Percentiles rank a stretch among this genome's conserved stretches.
Conservation (phyloP, 2,329 filamentous ascomycete genomes). For the Didymellaceae sp. region DNA sequence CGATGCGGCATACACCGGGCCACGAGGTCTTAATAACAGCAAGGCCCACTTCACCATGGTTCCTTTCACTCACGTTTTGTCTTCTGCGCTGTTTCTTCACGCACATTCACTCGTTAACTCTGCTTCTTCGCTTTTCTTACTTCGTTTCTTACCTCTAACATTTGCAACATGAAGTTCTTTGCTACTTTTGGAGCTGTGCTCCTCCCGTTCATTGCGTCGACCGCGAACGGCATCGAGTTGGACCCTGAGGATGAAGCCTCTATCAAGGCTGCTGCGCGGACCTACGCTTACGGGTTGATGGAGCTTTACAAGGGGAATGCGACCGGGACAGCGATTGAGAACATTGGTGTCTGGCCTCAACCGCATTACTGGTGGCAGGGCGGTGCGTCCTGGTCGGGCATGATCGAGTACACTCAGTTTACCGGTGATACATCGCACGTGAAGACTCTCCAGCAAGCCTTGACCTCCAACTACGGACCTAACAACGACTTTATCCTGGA, state of each 20-base stretch:
- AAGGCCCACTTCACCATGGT: constrained; percentile 26
- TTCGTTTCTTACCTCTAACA: constrained; percentile 22
- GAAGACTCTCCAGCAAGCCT: constrained; percentile 50
- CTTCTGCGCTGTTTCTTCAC: constrained; percentile 29
- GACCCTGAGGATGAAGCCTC: constrained; percentile 44
- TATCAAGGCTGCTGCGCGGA: constrained; percentile 34
- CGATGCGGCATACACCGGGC: constrained; percentile 13
- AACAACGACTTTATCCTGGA: constrained; percentile 55
- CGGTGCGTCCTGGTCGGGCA: constrained; percentile 48
- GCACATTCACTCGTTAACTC: constrained; percentile 32
- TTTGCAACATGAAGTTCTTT: constrained; percentile 41
- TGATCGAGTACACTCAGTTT: constrained; percentile 56
- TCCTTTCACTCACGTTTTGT: constrained; percentile 23
- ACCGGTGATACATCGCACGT: constrained; percentile 55
- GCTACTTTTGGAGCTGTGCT: constrained; percentile 44
- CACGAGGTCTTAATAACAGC: constrained; percentile 14
- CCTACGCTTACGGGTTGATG: constrained; percentile 46
- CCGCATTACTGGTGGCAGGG: constrained; percentile 58
- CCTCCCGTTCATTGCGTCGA: constrained; percentile 39
- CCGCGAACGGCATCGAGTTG: constrained; percentile 38
- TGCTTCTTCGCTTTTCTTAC: constrained; percentile 15
- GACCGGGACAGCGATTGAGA: constrained; percentile 26
- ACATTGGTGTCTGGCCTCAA: constrained; percentile 51
- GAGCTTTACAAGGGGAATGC: constrained; percentile 44
- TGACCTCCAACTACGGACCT: constrained; percentile 51